Base-by-base conservation (phyloP, 2,329 filamentous ascomycete species). In the Apiospora marii region DNA sequence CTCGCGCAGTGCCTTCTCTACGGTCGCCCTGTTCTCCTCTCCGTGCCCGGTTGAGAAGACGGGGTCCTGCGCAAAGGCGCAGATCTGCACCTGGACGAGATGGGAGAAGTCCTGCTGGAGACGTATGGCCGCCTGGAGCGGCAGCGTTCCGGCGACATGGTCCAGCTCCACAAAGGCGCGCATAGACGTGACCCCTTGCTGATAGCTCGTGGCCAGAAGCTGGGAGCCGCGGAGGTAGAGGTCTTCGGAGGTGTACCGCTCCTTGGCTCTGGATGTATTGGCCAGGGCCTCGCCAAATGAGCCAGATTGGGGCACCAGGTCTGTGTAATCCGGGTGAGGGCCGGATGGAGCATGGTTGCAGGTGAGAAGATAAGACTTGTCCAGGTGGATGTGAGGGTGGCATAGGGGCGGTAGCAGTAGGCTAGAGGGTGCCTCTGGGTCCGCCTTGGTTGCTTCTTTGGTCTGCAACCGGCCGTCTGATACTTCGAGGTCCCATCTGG, bases 81-180 rank as follows among this genome's bases (percentile, higher is more conserved):
- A 93, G 4, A 94, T 86, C 79, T 94, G 92, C 6, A 94, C 81
- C 8, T 88, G 82, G 73, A 92, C 89, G 10, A 84, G 81, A 27
- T 86, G 83, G 14, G 80, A 78, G 78, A 89, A 92, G 70, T 87
- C 82, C 3, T 83, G 76, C 79, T 91, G 91, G 67, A 94, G 83
- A 44, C 81, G 82, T 37, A 91, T 78, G 0, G 89, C 92, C 2
- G 87, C 88, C 53, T 87, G 83, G 71, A 87, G 81, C 0, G 80
- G 78, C 46, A 79, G 71, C 24, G 73, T 73, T 5, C 84, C 82
- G 0, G 93, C 91, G 12, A 88, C 87, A 58, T 87, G 85, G 79
- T 94, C 92, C 1, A 94, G 85, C 81, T 94, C 92, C 68, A 93
- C 91, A 78, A 94, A 94, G 1, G 91, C 90, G 74, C 92, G 87